Percentiles rank a stretch among this genome's conserved stretches.
Evolutionary conservation across 768 basidiomycete genomes (phyloP).

Genomic region (Amyloporia xantha): DNA sequence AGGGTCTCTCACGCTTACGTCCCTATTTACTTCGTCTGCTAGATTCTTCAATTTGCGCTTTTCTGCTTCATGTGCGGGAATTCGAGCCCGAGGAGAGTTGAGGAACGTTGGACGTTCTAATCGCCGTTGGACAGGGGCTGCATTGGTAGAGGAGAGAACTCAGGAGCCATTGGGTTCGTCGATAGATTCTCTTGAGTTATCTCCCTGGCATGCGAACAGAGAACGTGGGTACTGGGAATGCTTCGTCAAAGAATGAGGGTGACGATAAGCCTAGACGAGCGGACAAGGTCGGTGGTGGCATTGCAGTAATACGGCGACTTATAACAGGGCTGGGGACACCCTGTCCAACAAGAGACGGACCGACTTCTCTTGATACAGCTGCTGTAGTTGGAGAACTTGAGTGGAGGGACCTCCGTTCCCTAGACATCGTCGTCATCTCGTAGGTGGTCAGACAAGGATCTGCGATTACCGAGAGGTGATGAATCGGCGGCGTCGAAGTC

Average conservation of each 20-base stretch:
- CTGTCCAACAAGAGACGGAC: not conserved
- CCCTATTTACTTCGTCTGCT: too few species aligned
- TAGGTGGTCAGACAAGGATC: not conserved
- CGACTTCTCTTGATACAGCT: not conserved
- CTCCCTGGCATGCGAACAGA: slow-evolving; percentile 36
- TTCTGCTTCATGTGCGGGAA: slow-evolving; percentile 18
- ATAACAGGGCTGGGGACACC: not conserved
- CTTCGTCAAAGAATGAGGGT: slow-evolving; percentile 11
- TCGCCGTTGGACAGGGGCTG: slow-evolving; percentile 29
- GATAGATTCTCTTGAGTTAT: slow-evolving; percentile 17
- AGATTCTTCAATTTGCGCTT: slow-evolving; percentile 25
- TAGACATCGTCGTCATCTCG: not conserved
- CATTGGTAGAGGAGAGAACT: slow-evolving; percentile 27
- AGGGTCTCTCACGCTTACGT: too few species aligned
- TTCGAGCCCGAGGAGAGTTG: slow-evolving; percentile 13
- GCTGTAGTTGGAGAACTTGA: not conserved
- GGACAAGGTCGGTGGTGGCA: slow-evolving; percentile 33
- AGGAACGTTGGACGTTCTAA: slow-evolving; percentile 16
- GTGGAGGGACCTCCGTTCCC: not conserved
- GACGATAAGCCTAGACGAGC: slow-evolving; percentile 18
- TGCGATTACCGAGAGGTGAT: slow-evolving; percentile 29
- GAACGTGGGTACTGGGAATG: slow-evolving; percentile 36
- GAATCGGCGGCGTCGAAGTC: slow-evolving; percentile 40
- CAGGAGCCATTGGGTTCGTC: slow-evolving; percentile 20
- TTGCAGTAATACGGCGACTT: slow-evolving; percentile 4